phyloP scores from a whole-genome alignment of 768 basidiomycete genomes.

The Agrocybe praecox region DNA sequence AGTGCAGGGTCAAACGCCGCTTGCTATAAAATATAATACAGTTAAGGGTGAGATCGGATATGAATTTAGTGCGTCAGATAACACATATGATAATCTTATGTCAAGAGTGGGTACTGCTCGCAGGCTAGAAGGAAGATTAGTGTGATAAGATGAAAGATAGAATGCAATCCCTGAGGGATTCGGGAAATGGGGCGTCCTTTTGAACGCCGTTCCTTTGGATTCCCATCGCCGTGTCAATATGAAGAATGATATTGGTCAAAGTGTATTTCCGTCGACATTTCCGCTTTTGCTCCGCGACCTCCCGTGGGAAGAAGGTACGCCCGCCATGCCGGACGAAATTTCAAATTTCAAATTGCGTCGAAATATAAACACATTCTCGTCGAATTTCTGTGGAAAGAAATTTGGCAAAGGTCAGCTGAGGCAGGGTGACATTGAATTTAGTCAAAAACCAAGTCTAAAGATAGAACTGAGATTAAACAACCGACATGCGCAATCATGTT shows the following conservation, averaged over 20 bases:
- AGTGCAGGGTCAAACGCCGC: background rate
- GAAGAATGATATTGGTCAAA: background rate
- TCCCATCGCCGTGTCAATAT: background rate
- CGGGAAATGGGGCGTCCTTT: background rate
- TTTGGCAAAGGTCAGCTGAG: background rate
- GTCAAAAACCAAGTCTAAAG: conserved; percentile 17
- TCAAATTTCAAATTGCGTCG: conserved; percentile 2
- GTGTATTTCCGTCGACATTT: conserved; percentile 26
- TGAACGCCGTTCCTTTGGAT: background rate
- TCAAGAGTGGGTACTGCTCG: background rate
- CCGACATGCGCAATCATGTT: conserved; percentile 17
- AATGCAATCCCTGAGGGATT: background rate
- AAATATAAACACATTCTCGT: background rate
- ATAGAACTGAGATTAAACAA: conserved; percentile 10
- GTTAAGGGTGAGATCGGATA: background rate
- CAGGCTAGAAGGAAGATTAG: background rate
- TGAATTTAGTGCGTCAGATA: background rate
- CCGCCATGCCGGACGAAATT: conserved; percentile 13
- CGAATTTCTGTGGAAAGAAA: background rate
- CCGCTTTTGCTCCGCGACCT: conserved; percentile 27
- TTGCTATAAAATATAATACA: background rate
- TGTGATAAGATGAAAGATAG: background rate
- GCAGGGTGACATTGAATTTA: background rate
- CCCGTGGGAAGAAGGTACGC: conserved; percentile 17
- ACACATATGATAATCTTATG: background rate